A percentile compares a stretch with the other conserved stretches of the same genome.
phyloP scores from a whole-genome alignment of 179 eudicot species.

The Beta macrorhiza region DNA sequence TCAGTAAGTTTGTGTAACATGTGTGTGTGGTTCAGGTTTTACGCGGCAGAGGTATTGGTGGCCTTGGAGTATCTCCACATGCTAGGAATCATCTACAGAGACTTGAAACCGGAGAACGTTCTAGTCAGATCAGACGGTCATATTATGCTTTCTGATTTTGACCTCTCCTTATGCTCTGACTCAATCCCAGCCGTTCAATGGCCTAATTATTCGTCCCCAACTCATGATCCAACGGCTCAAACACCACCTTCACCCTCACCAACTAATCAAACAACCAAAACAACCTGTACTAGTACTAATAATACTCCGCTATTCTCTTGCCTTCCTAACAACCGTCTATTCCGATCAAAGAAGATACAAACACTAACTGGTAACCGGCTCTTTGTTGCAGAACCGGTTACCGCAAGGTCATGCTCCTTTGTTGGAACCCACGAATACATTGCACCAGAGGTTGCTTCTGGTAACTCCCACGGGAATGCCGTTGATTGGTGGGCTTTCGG shows the following conservation, averaged over 20 bases:
- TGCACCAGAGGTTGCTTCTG: slow-evolving; percentile 83
- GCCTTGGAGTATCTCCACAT: slow-evolving; percentile 90
- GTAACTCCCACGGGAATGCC: slow-evolving; percentile 72
- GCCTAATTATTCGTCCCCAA: slow-evolving; percentile 37
- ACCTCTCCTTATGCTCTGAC: slow-evolving; percentile 71
- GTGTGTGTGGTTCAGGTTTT: slow-evolving; percentile 51
- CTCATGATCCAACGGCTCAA: slow-evolving; percentile 28
- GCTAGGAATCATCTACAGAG: slow-evolving; percentile 86
- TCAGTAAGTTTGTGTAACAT: not conserved
- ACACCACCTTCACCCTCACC: slow-evolving; percentile 20
- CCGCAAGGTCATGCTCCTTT: slow-evolving; percentile 73
- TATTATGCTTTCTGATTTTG: slow-evolving; percentile 91
- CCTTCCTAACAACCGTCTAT: slow-evolving; percentile 44
- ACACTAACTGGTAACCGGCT: slow-evolving; percentile 41
- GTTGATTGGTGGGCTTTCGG: slow-evolving; percentile 97
- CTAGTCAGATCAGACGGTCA: slow-evolving; percentile 89
- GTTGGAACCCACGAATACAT: slow-evolving; percentile 96
- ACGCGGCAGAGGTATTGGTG: slow-evolving; percentile 85
- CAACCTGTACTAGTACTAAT: not conserved
- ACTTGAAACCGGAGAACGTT: slow-evolving; percentile 85
- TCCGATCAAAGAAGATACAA: slow-evolving; percentile 69
- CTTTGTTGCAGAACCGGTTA: slow-evolving; percentile 81
- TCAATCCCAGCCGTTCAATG: slow-evolving; percentile 74
- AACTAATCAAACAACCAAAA: not conserved
- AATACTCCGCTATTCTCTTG: slow-evolving; percentile 40